Percentiles rank a stretch among this genome's conserved stretches.
These are phyloP conservation scores for Lanmaoa rubissima DNA, from an alignment of 768 basidiomycete species.

Conservation along the genomic window DNA sequence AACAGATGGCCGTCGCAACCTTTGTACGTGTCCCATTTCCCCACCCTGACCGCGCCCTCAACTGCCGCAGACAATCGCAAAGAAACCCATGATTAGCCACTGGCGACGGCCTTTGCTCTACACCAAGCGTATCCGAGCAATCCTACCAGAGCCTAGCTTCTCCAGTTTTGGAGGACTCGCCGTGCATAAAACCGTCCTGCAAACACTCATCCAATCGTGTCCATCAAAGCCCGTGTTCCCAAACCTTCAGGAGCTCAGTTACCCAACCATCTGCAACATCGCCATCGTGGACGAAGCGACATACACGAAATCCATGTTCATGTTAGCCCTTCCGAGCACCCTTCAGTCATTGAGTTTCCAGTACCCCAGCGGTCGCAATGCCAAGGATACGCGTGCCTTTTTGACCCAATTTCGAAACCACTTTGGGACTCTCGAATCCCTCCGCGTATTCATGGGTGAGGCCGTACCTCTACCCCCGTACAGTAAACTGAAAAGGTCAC, in stretches of 20 bases:
- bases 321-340: conserved; percentile 1
- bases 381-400: conserved; percentile 15
- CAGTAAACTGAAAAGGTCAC: background rate
- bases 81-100: conserved; percentile 9
- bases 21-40: conserved; percentile 8
- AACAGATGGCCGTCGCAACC: conserved; percentile 14
- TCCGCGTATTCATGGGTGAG: conserved; percentile 21
- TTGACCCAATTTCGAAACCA: conserved; percentile 8
- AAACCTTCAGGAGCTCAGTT: conserved; percentile 24
- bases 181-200: conserved; percentile 17
- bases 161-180: conserved; percentile 11
- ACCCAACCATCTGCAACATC: conserved; percentile 18
- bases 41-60: no score
- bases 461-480: background rate
- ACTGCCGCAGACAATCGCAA: conserved; percentile 12
- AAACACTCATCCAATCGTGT: conserved; percentile 20
- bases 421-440: conserved; percentile 12
- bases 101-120: conserved; percentile 22
- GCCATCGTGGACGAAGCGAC: conserved; percentile 10
- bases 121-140: conserved; percentile 15
- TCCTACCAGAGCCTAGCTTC: conserved; percentile 7
- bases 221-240: conserved; percentile 20
- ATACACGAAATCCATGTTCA: conserved; percentile 13
- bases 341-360: conserved; percentile 15
- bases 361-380: conserved; percentile 14